Percentiles rank a stretch among this genome's conserved stretches.
Conservation (phyloP, 257 asterid genomes). For the Primulina huaijiensis region DNA sequence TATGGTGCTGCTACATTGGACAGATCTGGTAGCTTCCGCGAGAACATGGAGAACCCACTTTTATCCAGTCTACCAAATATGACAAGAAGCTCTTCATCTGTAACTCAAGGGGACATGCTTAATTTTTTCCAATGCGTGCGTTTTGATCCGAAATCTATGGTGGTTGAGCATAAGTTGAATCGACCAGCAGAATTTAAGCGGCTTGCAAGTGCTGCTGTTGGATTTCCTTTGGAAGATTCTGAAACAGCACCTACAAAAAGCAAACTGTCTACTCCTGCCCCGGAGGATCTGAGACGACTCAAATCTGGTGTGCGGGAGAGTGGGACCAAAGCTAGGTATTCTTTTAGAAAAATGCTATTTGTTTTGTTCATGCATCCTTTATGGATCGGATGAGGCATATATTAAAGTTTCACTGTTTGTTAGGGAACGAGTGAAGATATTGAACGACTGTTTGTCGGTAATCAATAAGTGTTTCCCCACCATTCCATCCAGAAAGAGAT, state of each 20-base stretch:
- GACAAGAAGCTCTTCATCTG: slow-evolving; percentile 65
- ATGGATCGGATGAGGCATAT: slow-evolving; percentile 21
- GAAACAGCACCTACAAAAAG: slow-evolving; percentile 52
- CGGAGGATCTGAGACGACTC: slow-evolving; percentile 76
- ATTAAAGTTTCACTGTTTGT: slow-evolving; percentile 28
- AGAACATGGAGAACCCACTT: slow-evolving; percentile 67
- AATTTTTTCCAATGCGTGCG: slow-evolving; percentile 81
- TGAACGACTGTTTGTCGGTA: slow-evolving; percentile 77
- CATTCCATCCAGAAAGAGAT: slow-evolving; percentile 78
- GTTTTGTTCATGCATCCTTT: slow-evolving; percentile 13
- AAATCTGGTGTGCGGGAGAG: slow-evolving; percentile 69
- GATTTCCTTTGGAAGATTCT: slow-evolving; percentile 69
- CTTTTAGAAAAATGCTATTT: slow-evolving; percentile 18
- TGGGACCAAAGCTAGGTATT: slow-evolving; percentile 79
- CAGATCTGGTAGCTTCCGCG: slow-evolving; percentile 71
- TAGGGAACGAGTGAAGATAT: slow-evolving; percentile 89
- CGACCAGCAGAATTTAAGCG: slow-evolving; percentile 71
- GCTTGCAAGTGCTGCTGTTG: slow-evolving; percentile 72
- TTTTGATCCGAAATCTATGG: slow-evolving; percentile 80
- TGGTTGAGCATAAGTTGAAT: slow-evolving; percentile 75
- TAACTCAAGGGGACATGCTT: slow-evolving; percentile 66
- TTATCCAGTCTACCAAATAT: slow-evolving; percentile 73
- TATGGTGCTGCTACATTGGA: slow-evolving; percentile 67
- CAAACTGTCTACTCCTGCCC: slow-evolving; percentile 56
- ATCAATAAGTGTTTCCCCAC: slow-evolving; percentile 80